Evolutionary conservation across 2,329 filamentous ascomycete species (phyloP), one percentile per base, ranked within the genome.

Genomic region (Esteya vermicola): DNA sequence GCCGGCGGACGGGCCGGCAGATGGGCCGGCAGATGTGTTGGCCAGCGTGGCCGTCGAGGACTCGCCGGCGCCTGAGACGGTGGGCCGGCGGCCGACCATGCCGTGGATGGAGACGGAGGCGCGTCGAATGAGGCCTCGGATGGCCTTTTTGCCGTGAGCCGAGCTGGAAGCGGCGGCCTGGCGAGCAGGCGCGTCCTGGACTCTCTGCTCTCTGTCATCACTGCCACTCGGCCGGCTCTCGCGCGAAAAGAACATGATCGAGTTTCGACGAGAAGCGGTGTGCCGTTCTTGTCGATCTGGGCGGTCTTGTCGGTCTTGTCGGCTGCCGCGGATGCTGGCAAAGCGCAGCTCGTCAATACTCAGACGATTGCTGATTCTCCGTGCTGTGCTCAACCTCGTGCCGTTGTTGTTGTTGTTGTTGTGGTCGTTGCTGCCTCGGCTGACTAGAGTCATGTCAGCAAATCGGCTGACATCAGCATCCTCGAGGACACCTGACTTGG

Each of bases 31-130:
- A 19, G n/a, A 14, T n/a, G 13, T 26, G 33, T 26, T 18, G n/a
- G 19, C 33, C 6, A 4, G 5, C 8, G 7, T 44, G 9, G 22
- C 36, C n/a, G 43, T 35, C 6, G 45, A 28, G 28, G 57, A 48
- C 6, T 54, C 40, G 26, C 36, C 25, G 27, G 30, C 52, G n/a
- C n/a, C n/a, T n/a, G n/a, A n/a, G n/a, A 61, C 50, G 2, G 67
- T 68, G 6, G 64, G 58, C 35, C 68, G 62, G 30, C 68, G 59
- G 38, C 67, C 61, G 8, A 71, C 66, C 25, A 75, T 64, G 25
- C 64, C 65, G 49, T 67, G 57, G 36, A 59, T 67, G 9, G 68
- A 71, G 39, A 72, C 50, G 4, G 72, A 76, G 1, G 72, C 72
- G 9, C 72, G 61, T 20, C 71, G 65, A 37, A 75, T 59, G 45